These are phyloP conservation scores for Quercus gilva DNA, from an alignment of 306 rosid genomes.

Conservation along the genomic window DNA sequence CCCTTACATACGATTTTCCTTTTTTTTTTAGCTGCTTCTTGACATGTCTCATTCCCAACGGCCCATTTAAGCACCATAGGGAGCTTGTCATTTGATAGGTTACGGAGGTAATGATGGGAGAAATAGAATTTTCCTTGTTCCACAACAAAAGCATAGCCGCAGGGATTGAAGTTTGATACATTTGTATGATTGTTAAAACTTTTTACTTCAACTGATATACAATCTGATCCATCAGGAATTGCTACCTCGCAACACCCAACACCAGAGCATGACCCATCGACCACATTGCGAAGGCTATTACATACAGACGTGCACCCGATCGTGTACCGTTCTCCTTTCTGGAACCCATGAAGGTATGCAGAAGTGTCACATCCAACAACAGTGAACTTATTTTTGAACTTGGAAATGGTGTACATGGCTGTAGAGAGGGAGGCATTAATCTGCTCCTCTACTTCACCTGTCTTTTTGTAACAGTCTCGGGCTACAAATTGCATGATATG, in stretches of 20 bases:
- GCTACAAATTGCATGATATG: not conserved
- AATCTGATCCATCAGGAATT: no score
- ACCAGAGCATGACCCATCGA: no score
- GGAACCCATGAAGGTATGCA: not conserved
- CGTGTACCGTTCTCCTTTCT: not conserved
- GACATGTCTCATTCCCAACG: not conserved
- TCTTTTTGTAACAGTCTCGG: not conserved
- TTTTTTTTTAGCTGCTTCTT: no score
- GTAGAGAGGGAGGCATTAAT: no score
- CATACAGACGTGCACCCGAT: constrained; percentile 21
- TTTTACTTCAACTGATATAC: no score
- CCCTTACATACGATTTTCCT: not conserved
- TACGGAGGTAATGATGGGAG: no score
- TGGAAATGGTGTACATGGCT: not conserved
- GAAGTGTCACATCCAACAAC: constrained; percentile 28
- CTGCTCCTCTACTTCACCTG: no score
- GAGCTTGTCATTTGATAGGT: not conserved
- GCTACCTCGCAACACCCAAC: no score
- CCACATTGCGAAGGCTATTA: not conserved
- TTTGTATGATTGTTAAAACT: no score
- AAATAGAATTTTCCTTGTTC: no score
- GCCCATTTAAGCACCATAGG: constrained; percentile 13
- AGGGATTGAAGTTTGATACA: no score
- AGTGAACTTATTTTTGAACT: constrained; percentile 21
- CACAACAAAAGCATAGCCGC: no score